Conservation (phyloP, 148 eudicot species). For the Rhododendron ovatum region DNA sequence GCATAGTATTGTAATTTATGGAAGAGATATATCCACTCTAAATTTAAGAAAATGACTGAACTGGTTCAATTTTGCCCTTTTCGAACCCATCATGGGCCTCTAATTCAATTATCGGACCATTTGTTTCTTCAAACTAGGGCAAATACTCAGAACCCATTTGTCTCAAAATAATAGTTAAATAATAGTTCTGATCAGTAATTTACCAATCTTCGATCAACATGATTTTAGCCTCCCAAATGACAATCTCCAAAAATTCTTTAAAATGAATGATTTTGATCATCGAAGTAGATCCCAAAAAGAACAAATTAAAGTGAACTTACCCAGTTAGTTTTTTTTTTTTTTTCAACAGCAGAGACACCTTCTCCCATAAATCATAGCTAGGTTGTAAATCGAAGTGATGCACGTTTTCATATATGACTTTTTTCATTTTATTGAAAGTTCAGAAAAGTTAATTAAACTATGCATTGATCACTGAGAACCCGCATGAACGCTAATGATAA, state of each 20-base stretch:
- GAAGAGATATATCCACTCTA: background rate
- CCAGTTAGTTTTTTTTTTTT: no score
- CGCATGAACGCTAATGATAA: background rate
- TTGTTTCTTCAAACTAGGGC: no score
- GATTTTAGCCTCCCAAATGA: background rate
- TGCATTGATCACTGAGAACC: background rate
- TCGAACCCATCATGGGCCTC: background rate
- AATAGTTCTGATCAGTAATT: background rate
- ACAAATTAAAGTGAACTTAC: no score
- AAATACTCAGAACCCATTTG: no score
- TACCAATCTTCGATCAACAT: background rate
- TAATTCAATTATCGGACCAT: background rate
- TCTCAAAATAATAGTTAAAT: no score
- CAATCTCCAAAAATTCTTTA: no score
- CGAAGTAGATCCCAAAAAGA: background rate
- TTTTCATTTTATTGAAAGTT: background rate
- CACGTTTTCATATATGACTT: background rate
- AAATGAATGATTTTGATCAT: background rate
- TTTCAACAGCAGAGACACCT: no score
- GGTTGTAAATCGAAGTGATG: background rate
- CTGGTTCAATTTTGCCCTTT: background rate
- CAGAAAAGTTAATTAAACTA: background rate
- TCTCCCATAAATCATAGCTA: no score
- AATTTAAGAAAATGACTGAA: background rate
- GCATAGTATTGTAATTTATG: background rate